phyloP scores from a whole-genome alignment of 1,139 yeast genomes.

The Blastobotrys arbuscula region DNA sequence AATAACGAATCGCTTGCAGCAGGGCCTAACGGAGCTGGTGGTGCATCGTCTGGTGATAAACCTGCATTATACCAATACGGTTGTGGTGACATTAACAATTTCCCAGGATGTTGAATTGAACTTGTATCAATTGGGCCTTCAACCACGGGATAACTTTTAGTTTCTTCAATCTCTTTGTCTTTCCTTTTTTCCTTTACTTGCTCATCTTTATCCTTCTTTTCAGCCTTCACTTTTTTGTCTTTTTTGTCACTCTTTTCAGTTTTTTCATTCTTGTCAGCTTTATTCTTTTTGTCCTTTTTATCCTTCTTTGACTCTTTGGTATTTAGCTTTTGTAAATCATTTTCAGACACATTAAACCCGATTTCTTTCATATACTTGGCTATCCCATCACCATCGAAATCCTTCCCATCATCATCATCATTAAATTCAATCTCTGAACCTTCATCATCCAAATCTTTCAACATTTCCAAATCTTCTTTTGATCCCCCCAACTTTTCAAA shows the following conservation, averaged over 20 bases:
- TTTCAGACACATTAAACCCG: slow-evolving; percentile 47
- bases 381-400: slow-evolving; percentile 43
- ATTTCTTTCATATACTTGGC: slow-evolving; percentile 60
- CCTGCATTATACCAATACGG: slow-evolving; percentile 59
- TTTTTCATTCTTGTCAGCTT: slow-evolving; percentile 6
- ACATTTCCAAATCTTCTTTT: slow-evolving; percentile 54
- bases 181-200: slow-evolving; percentile 24
- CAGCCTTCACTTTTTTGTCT: neutral
- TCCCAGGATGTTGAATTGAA: slow-evolving; percentile 33
- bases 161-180: slow-evolving; percentile 12
- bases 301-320: slow-evolving; percentile 23
- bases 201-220: slow-evolving; percentile 19
- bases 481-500: slow-evolving; percentile 55
- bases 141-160: slow-evolving; percentile 3
- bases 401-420: slow-evolving; percentile 16
- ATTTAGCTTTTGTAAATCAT: slow-evolving; percentile 21
- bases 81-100: slow-evolving; percentile 56
- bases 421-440: slow-evolving; percentile 42
- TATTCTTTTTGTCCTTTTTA: slow-evolving; percentile 23
- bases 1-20: slow-evolving; percentile 51
- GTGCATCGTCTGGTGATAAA: slow-evolving; percentile 20
- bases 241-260: neutral
- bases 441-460: slow-evolving; percentile 42
- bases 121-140: neutral
- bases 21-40: slow-evolving; percentile 38